A percentile compares a stretch with the other conserved stretches of the same genome.
Evolutionary conservation across 1,284 basidiomycete species (phyloP).

Genomic region (Hortiboletus rubellus): DNA sequence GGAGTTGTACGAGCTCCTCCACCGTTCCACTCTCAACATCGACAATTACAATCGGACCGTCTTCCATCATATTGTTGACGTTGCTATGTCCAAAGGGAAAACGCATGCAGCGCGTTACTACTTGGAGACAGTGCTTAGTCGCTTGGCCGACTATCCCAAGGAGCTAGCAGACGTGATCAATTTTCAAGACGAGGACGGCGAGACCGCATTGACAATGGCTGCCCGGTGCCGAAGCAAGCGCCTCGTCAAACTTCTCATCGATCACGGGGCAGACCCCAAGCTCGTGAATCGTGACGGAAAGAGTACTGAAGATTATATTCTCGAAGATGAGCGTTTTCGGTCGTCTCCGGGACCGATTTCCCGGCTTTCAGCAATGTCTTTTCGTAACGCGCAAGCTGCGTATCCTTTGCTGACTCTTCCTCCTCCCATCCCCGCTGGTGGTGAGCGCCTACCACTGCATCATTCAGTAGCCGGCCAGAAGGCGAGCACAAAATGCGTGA

Average conservation of each 20-base stretch:
- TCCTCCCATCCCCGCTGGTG: conserved; percentile 46
- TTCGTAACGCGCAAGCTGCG: conserved; percentile 60
- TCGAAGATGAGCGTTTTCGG: conserved; percentile 97
- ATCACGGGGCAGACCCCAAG: conserved; percentile 97
- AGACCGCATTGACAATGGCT: conserved; percentile 96
- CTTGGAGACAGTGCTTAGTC: conserved; percentile 93
- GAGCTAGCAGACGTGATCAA: conserved; percentile 99
- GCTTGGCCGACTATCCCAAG: conserved; percentile 93
- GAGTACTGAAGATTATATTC: conserved; percentile 97
- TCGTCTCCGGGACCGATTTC: conserved; percentile 83
- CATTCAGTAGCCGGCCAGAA: conserved; percentile 87
- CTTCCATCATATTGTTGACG: conserved; percentile 98
- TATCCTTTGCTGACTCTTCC: conserved; percentile 38
- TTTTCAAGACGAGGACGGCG: conserved; percentile 99
- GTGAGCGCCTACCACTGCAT: conserved; percentile 74
- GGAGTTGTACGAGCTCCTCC: conserved; percentile 94
- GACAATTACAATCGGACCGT: conserved; percentile 98
- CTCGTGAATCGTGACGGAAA: conserved; percentile 95
- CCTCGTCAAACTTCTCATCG: conserved; percentile 94
- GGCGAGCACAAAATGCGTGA: conserved; percentile 81
- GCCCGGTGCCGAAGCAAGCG: conserved; percentile 95
- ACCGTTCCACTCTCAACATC: conserved; percentile 97
- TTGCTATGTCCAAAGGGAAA: conserved; percentile 98
- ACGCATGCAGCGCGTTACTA: conserved; percentile 98
- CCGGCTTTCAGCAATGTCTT: conserved; percentile 62